Percentiles rank a stretch among this genome's conserved stretches.
Conservation (phyloP, 1,139 yeast genomes). For the Saccharomyces uvarum region DNA sequence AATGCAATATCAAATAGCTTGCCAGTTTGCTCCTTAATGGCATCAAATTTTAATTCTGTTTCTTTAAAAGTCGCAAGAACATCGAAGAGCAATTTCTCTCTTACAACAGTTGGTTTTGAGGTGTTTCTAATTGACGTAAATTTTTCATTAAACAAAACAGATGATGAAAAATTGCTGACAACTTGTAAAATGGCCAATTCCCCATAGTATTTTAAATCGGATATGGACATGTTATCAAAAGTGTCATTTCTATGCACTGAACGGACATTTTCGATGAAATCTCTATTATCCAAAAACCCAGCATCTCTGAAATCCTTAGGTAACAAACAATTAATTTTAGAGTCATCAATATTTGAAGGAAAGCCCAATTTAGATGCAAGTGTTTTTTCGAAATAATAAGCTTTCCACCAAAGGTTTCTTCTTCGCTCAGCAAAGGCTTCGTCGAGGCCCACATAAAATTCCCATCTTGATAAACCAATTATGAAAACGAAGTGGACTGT, state of each 20-base stretch:
- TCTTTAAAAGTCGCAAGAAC: conserved; percentile 13
- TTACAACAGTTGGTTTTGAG: conserved; percentile 20
- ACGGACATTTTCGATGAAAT: conserved; percentile 17
- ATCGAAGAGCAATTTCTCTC: conserved; percentile 14
- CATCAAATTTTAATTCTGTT: conserved; percentile 13
- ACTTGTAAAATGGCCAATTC: conserved; percentile 16
- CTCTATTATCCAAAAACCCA: conserved; percentile 22
- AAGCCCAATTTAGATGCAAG: conserved; percentile 14
- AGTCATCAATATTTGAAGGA: conserved; percentile 21
- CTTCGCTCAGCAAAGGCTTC: conserved; percentile 29
- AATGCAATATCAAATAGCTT: conserved; percentile 17
- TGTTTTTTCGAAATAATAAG: conserved; percentile 21
- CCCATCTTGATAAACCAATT: conserved; percentile 30
- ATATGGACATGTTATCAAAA: conserved; percentile 15
- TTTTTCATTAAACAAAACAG: conserved; percentile 21
- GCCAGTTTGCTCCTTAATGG: conserved; percentile 17
- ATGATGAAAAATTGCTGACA: conserved; percentile 16
- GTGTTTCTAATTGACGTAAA: conserved; percentile 25
- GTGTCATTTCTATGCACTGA: conserved; percentile 5
- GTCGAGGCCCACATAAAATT: conserved; percentile 29
- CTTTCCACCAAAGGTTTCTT: conserved; percentile 28
- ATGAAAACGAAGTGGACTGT: conserved; percentile 21
- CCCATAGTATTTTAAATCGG: conserved; percentile 17
- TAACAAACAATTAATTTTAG: conserved; percentile 22
- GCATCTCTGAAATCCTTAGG: conserved; percentile 21